Conservation (phyloP, 1,139 yeast species). For the Meyerozyma smithsonii region DNA sequence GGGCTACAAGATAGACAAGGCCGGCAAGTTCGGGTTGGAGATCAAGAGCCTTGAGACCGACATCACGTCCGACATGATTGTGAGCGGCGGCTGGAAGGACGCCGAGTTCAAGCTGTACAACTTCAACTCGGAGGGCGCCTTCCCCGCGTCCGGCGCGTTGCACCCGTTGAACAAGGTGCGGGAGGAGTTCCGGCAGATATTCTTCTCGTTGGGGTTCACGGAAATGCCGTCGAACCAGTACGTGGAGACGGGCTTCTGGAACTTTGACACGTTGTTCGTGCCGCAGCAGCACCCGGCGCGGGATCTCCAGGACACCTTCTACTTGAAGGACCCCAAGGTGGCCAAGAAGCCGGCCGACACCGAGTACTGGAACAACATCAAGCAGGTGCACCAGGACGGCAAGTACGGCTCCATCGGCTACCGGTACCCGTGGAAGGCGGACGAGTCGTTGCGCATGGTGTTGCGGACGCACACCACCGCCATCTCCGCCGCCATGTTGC, state of each 20-base stretch:
- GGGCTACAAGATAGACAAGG: slow-evolving; percentile 74
- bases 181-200: slow-evolving; percentile 95
- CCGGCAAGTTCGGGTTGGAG: slow-evolving; percentile 76
- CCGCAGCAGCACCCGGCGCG: slow-evolving; percentile 99
- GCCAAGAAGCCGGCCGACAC: slow-evolving; percentile 82
- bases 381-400: slow-evolving; percentile 83
- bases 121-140: slow-evolving; percentile 90
- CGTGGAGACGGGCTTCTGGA: slow-evolving; percentile 98
- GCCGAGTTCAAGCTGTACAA: slow-evolving; percentile 91
- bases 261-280: slow-evolving; percentile 90
- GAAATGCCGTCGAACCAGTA: slow-evolving; percentile 99
- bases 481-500: slow-evolving; percentile 82
- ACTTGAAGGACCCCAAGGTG: slow-evolving; percentile 82
- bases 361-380: slow-evolving; percentile 71
- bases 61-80: slow-evolving; percentile 87
- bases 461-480: slow-evolving; percentile 98
- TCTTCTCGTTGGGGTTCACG: slow-evolving; percentile 95
- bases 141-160: slow-evolving; percentile 84
- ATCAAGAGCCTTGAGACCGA: slow-evolving; percentile 87
- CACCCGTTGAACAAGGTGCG: slow-evolving; percentile 96
- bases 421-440: slow-evolving; percentile 95
- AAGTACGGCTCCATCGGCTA: slow-evolving; percentile 94
- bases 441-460: slow-evolving; percentile 86
- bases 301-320: slow-evolving; percentile 97
- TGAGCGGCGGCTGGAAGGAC: slow-evolving; percentile 74